These are phyloP conservation scores for Pseudogymnoascus sp. DNA, from an alignment of 2,329 filamentous ascomycete species.

Conservation along the genomic window DNA sequence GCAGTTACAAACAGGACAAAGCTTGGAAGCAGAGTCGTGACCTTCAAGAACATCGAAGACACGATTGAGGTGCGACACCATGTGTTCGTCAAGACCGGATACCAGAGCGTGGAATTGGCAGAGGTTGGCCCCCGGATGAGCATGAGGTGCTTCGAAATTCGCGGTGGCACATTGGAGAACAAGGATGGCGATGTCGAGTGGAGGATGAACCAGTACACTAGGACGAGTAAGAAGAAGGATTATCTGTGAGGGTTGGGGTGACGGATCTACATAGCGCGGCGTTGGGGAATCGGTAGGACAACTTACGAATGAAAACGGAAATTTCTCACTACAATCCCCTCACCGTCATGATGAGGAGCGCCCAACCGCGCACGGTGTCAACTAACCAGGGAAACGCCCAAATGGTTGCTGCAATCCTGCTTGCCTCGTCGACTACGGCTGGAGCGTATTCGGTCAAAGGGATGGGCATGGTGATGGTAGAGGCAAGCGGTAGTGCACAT, in stretches of 20 bases:
- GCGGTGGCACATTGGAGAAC: conserved; percentile 83
- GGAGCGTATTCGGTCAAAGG: background rate
- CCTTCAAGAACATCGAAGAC: conserved; percentile 90
- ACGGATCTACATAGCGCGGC: conserved; percentile 27
- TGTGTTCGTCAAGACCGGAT: conserved; percentile 89
- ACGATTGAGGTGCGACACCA: conserved; percentile 88
- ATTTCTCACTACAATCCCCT: conserved; percentile 10
- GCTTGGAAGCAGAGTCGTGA: conserved; percentile 81
- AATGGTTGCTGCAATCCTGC: conserved; percentile 13
- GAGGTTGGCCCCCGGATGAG: conserved; percentile 94
- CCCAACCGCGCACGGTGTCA: conserved; percentile 12
- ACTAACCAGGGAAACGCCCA: conserved; percentile 17
- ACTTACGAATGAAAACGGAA: conserved; percentile 8
- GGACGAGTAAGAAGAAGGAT: conserved; percentile 91
- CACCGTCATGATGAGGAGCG: conserved; percentile 10
- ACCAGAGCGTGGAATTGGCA: conserved; percentile 79
- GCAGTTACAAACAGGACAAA: conserved; percentile 63
- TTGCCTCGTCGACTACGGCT: conserved; percentile 13
- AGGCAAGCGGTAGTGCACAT: background rate
- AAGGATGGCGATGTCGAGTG: conserved; percentile 95
- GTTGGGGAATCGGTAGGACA: conserved; percentile 23
- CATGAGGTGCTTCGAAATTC: conserved; percentile 92
- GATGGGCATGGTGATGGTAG: conserved; percentile 1
- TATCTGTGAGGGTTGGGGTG: conserved; percentile 56
- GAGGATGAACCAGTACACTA: conserved; percentile 91